A percentile compares a stretch with the other conserved stretches of the same genome.
Evolutionary conservation across 1,284 basidiomycete species (phyloP).

Genomic region (Irpex lacteus): DNA sequence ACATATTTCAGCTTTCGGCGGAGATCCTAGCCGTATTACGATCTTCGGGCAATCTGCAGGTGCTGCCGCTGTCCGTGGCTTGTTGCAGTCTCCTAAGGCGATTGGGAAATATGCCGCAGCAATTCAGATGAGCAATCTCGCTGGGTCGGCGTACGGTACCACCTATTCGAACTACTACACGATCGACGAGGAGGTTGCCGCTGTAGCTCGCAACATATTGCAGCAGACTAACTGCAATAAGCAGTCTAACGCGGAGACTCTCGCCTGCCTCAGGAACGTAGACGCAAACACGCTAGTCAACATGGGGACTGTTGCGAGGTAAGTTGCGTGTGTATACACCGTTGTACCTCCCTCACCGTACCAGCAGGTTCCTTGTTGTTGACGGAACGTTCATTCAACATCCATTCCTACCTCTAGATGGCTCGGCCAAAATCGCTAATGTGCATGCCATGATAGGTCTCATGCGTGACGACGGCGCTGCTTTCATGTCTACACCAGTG

Average conservation of each 20-base stretch:
- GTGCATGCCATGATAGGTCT: constrained; percentile 47
- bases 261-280: constrained; percentile 32
- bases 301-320: constrained; percentile 33
- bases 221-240: constrained; percentile 31
- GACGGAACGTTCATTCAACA: constrained; percentile 42
- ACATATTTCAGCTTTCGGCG: constrained; percentile 36
- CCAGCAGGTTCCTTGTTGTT: constrained; percentile 38
- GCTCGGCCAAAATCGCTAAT: constrained; percentile 35
- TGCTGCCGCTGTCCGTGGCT: constrained; percentile 36
- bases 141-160: constrained; percentile 41
- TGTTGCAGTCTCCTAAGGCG: constrained; percentile 40
- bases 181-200: constrained; percentile 29
- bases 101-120: constrained; percentile 45
- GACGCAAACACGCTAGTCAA: constrained; percentile 32
- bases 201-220: constrained; percentile 33
- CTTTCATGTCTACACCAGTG: constrained; percentile 31
- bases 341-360: too few species aligned
- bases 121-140: constrained; percentile 47
- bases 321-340: constrained; percentile 2
- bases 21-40: constrained; percentile 35
- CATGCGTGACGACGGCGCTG: constrained; percentile 38
- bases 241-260: constrained; percentile 19
- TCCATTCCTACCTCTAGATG: constrained; percentile 38
- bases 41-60: constrained; percentile 41
- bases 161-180: constrained; percentile 39